A percentile compares a stretch with the other conserved stretches of the same genome.
Conservation (phyloP, 257 asterid species). For the Plectranthus barbatus region DNA sequence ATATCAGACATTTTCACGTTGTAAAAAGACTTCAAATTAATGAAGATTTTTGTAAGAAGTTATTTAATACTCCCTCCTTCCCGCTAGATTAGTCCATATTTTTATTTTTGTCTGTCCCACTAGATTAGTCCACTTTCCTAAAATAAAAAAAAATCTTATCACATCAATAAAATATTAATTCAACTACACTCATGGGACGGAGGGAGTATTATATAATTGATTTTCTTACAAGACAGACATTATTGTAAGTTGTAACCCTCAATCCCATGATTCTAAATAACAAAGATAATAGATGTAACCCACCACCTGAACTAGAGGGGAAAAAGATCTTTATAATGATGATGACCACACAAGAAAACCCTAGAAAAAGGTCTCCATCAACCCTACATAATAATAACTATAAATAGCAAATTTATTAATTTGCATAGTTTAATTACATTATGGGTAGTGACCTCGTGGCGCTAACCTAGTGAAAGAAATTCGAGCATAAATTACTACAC, state of each 20-base stretch:
- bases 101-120: too few species aligned
- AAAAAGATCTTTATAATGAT: not conserved
- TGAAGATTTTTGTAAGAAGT: not conserved
- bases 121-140: too few species aligned
- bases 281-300: conserved; percentile 6
- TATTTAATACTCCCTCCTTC: too few species aligned
- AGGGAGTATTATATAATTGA: too few species aligned
- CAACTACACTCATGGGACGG: too few species aligned
- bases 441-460: not conserved
- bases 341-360: not conserved
- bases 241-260: not conserved
- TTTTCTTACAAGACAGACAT: too few species aligned
- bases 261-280: not conserved
- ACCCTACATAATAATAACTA: not conserved
- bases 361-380: not conserved
- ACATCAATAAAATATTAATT: too few species aligned
- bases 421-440: not conserved
- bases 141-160: too few species aligned
- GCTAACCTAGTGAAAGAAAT: too few species aligned
- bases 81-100: too few species aligned
- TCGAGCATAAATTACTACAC: too few species aligned
- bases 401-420: not conserved
- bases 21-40: not conserved
- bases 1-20: conserved; percentile 9
- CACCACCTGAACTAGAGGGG: not conserved